phyloP scores from a whole-genome alignment of 768 basidiomycete genomes.

The Rhizopogon roseolus region DNA sequence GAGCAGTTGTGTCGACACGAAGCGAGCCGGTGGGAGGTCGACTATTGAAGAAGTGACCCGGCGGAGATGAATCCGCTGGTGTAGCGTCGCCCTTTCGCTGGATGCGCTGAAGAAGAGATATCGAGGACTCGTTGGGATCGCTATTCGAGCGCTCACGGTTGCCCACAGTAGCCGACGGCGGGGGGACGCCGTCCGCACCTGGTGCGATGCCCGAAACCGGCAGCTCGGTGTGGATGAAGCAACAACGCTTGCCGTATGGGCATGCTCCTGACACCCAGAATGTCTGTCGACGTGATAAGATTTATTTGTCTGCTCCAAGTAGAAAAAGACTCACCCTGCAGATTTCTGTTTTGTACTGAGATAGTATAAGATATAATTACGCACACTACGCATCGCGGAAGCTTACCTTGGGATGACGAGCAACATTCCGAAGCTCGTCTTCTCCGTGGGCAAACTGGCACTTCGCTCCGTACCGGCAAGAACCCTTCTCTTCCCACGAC shows the following conservation, averaged over 20 bases:
- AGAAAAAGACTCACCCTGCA: constrained; percentile 59
- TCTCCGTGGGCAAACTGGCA: constrained; percentile 94
- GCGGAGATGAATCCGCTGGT: constrained; percentile 47
- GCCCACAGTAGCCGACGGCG: constrained; percentile 44
- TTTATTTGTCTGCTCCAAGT: not conserved
- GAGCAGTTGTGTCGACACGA: constrained; percentile 68
- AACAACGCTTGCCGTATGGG: constrained; percentile 88
- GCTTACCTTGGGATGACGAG: constrained; percentile 83
- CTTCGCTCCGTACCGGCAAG: constrained; percentile 81
- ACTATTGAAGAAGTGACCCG: constrained; percentile 44
- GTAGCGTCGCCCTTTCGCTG: constrained; percentile 60
- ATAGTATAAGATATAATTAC: constrained; percentile 3
- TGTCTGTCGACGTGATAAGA: constrained; percentile 43
- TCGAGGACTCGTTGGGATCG: constrained; percentile 68
- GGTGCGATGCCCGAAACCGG: constrained; percentile 58
- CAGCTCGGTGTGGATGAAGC: constrained; percentile 89
- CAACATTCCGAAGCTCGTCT: constrained; percentile 79
- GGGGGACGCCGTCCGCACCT: constrained; percentile 48
- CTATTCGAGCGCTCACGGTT: constrained; percentile 73
- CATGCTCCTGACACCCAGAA: constrained; percentile 95
- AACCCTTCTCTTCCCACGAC: constrained; percentile 90
- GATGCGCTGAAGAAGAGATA: constrained; percentile 76
- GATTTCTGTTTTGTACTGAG: constrained; percentile 89
- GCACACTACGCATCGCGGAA: not conserved
- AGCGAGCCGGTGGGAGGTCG: constrained; percentile 67